These are phyloP conservation scores for Pogostemon cablin DNA, from an alignment of 257 asterid species.

Conservation along the genomic window DNA sequence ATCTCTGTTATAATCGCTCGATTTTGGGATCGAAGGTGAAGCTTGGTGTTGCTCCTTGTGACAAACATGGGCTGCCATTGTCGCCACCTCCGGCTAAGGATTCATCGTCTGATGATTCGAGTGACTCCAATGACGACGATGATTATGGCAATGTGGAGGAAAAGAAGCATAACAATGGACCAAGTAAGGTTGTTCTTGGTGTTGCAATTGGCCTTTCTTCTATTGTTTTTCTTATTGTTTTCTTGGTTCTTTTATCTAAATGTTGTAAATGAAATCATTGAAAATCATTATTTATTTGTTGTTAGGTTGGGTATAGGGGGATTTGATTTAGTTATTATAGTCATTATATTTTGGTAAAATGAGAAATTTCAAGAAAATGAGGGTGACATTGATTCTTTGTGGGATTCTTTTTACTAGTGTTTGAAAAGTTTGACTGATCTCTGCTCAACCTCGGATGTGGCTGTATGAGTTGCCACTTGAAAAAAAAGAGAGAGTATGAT, in stretches of 20 bases:
- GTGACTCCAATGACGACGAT: constrained; percentile 46
- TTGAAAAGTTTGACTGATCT: constrained; percentile 30
- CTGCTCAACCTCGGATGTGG: constrained; percentile 20
- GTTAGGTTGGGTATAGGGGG: constrained; percentile 39
- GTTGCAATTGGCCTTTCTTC: constrained; percentile 87
- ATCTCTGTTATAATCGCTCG: constrained; percentile 78
- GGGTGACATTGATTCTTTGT: constrained; percentile 29
- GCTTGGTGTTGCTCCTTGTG: constrained; percentile 92
- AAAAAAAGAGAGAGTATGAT: background rate
- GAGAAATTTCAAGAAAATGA: constrained; percentile 19
- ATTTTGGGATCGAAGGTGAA: constrained; percentile 61
- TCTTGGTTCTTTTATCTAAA: constrained; percentile 73
- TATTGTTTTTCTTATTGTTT: constrained; percentile 77
- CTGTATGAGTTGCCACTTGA: constrained; percentile 13
- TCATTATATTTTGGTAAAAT: constrained; percentile 28
- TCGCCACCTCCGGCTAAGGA: constrained; percentile 83
- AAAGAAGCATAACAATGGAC: constrained; percentile 61
- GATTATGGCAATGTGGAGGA: constrained; percentile 43
- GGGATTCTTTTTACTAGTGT: constrained; percentile 32
- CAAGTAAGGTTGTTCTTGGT: constrained; percentile 90
- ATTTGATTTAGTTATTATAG: constrained; percentile 23
- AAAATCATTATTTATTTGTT: constrained; percentile 24
- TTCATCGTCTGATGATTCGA: constrained; percentile 45
- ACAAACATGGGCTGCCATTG: constrained; percentile 78
- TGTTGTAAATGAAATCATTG: constrained; percentile 67